Base-by-base conservation (phyloP, 345 rosid species). In the Zanthoxylum bungeanum region DNA sequence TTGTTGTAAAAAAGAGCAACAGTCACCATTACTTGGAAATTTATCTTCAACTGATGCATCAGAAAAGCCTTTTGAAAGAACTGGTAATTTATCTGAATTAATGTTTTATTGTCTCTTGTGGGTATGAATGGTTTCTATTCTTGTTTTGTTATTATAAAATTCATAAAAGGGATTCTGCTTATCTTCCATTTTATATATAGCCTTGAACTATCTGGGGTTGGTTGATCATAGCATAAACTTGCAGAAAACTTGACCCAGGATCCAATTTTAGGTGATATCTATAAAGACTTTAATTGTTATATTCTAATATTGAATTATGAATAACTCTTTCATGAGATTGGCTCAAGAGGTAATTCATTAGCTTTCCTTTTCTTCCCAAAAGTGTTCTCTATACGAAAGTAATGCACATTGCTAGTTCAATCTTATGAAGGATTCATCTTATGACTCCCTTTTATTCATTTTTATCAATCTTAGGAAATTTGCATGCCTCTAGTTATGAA, bases 51-150 rank as follows among this genome's bases (percentile, higher is more conserved):
- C 47, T 22, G 37, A 24, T 59, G 24, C 53, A 57, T 9, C 74
- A 34, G 74, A 36, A 76, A 44, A n/a, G 39, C 19, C 66, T 40
- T 16, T 67, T 65, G 66, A 79, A 64, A 81, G 87, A 77, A 79
- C 80, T 36, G 85, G 87, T 79, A 75, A 52, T 51, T 42, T 33
- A 14, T 44, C 49, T 44, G n/a, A n/a, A n/a, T n/a, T 46, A 24
- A 14, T 40, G 37, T 40, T 19, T 36, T 5, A 40, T 10, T 4
- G 7, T n/a, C 21, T 40, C 11, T 16, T n/a, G 0, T 8, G 9
- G 1, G 9, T 4, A 4, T 0, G 49, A 12, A 0, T 14, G 19
- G 49, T 44, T 14, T 44, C 49, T 44, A 44, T 44, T 44, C 49
- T 0, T 44, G 5, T 2, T 44, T 44, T 44, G 12, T 44, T 12